A percentile compares a stretch with the other conserved stretches of the same genome.
phyloP scores from a whole-genome alignment of 768 basidiomycete species.

The Boletales sp. region DNA sequence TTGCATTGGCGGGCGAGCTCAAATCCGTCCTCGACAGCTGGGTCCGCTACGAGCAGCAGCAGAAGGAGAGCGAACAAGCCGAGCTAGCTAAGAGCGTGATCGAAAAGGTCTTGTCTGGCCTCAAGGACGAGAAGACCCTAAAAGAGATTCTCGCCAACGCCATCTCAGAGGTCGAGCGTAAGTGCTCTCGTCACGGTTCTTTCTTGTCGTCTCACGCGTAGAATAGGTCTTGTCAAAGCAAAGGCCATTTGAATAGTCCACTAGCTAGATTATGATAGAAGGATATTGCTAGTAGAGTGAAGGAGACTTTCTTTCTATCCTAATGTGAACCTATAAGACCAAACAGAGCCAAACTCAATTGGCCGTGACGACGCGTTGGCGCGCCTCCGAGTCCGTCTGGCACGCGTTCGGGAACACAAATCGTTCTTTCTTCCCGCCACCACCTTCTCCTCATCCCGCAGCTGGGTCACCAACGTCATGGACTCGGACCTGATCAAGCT shows the following conservation, averaged over 20 bases:
- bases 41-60: constrained; percentile 96
- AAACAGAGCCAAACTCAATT: constrained; percentile 27
- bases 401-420: constrained; percentile 17
- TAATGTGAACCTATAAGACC: constrained; percentile 1
- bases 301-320: constrained; percentile 3
- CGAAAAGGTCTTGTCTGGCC: constrained; percentile 75
- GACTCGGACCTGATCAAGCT: constrained; percentile 92
- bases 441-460: constrained; percentile 1
- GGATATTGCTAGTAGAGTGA: constrained; percentile 1
- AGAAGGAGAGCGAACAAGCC: constrained; percentile 94
- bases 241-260: constrained; percentile 72
- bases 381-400: constrained; percentile 7
- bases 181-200: constrained; percentile 35
- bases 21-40: constrained; percentile 96
- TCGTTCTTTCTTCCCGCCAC: background rate
- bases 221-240: constrained; percentile 82
- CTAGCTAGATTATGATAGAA: constrained; percentile 29
- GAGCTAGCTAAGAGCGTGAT: constrained; percentile 88
- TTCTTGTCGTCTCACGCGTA: background rate
- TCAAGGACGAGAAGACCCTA: constrained; percentile 88
- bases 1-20: constrained; percentile 80
- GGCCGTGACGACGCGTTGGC: constrained; percentile 32
- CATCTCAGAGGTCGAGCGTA: constrained; percentile 89
- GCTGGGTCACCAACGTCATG: constrained; percentile 46
- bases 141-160: constrained; percentile 76